These are phyloP conservation scores for Taiozyma onychis DNA, from an alignment of 1,139 yeast species.

Conservation along the genomic window DNA sequence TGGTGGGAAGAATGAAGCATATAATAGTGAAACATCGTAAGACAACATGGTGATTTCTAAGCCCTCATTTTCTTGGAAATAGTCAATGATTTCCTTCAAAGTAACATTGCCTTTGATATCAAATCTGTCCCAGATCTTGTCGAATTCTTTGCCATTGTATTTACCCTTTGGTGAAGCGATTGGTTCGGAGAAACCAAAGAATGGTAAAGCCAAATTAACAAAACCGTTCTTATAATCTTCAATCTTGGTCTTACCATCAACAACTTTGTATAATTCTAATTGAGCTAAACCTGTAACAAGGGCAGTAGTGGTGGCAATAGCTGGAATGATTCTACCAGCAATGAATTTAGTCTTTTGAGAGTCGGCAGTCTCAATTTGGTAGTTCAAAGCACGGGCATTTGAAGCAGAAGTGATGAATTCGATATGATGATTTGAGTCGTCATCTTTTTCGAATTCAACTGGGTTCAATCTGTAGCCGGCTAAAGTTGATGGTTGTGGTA, in stretches of 20 bases:
- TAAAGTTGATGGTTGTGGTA: constrained; percentile 85
- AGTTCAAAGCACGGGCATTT: constrained; percentile 90
- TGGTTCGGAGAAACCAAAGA: constrained; percentile 96
- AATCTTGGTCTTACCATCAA: constrained; percentile 61
- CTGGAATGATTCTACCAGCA: constrained; percentile 96
- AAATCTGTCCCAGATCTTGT: constrained; percentile 94
- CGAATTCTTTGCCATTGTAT: constrained; percentile 76
- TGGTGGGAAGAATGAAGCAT: constrained; percentile 92
- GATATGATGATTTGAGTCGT: constrained; percentile 92
- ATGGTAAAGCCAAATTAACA: constrained; percentile 89
- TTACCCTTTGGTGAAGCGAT: constrained; percentile 76
- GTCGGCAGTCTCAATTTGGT: constrained; percentile 76
- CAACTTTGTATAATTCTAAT: constrained; percentile 86
- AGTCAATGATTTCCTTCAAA: constrained; percentile 65
- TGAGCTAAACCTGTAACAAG: constrained; percentile 93
- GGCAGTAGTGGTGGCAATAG: constrained; percentile 98
- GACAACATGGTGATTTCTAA: constrained; percentile 88
- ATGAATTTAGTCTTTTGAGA: constrained; percentile 72
- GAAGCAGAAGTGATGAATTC: constrained; percentile 97
- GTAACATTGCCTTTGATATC: constrained; percentile 76
- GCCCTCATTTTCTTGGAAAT: constrained; percentile 77
- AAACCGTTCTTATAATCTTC: constrained; percentile 95
- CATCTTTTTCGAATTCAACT: constrained; percentile 96
- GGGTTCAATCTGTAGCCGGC: constrained; percentile 85
- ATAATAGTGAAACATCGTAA: constrained; percentile 80